These are phyloP conservation scores for Serendipita indica DNA, from an alignment of 768 basidiomycete genomes.

Conservation along the genomic window DNA sequence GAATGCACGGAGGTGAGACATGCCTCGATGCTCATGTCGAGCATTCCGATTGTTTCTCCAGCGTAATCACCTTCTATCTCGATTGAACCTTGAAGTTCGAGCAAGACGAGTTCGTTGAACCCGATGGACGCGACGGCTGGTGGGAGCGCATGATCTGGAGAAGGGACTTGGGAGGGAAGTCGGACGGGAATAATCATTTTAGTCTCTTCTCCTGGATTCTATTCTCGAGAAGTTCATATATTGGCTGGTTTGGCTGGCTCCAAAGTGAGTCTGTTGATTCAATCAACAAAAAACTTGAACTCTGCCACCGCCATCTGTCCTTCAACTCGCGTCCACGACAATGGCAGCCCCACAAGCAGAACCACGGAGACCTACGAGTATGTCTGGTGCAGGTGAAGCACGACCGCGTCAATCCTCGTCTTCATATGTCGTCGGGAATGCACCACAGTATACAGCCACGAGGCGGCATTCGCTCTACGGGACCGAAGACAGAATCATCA, in stretches of 20 bases:
- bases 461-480: constrained; percentile 90
- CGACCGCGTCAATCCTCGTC: background rate
- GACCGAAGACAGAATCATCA: constrained; percentile 86
- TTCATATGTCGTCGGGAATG: background rate
- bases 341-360: background rate
- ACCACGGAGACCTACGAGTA: background rate
- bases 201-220: too few species aligned
- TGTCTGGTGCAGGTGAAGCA: background rate
- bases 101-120: constrained; percentile 61
- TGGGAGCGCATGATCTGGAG: constrained; percentile 33
- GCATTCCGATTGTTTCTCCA: constrained; percentile 63
- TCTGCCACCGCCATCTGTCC: background rate
- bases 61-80: constrained; percentile 54
- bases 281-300: too few species aligned
- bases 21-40: constrained; percentile 42
- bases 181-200: constrained; percentile 5
- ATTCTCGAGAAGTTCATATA: too few species aligned
- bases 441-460: constrained; percentile 66
- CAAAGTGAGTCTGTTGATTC: too few species aligned
- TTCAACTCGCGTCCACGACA: background rate
- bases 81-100: constrained; percentile 78
- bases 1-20: background rate
- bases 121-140: constrained; percentile 56
- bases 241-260: too few species aligned
- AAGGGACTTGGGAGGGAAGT: constrained; percentile 14